Conservation (phyloP, 2,329 filamentous ascomycete species). For the Ilyonectria robusta region DNA sequence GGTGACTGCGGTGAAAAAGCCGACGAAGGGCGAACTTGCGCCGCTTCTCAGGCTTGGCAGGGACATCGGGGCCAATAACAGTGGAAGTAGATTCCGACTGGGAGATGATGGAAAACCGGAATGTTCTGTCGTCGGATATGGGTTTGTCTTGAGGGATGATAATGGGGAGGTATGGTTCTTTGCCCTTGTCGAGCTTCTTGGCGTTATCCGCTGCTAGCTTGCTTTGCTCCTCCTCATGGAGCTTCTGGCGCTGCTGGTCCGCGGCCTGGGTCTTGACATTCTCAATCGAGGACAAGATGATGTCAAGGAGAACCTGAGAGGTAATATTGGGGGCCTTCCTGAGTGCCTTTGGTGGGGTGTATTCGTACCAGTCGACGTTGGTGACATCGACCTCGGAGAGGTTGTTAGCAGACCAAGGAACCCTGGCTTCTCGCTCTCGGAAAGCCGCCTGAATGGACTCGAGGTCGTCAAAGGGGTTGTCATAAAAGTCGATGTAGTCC, state of each 20-base stretch:
- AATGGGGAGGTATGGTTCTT: slow-evolving; percentile 55
- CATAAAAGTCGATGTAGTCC: slow-evolving; percentile 49
- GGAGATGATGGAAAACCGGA: slow-evolving; percentile 13
- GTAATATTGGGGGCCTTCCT: slow-evolving; percentile 54
- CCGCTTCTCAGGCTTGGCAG: slow-evolving; percentile 42
- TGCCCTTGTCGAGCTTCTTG: slow-evolving; percentile 47
- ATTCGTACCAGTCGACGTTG: slow-evolving; percentile 61
- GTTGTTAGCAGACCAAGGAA: slow-evolving; percentile 43
- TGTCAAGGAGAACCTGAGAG: slow-evolving; percentile 57
- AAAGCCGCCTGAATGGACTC: slow-evolving; percentile 44
- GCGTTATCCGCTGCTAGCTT: slow-evolving; percentile 33
- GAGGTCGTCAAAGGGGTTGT: slow-evolving; percentile 48
- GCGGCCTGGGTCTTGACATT: slow-evolving; percentile 58
- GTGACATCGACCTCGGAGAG: slow-evolving; percentile 43
- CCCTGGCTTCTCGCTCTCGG: slow-evolving; percentile 34
- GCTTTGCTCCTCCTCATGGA: slow-evolving; percentile 48
- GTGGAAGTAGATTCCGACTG: slow-evolving; percentile 30
- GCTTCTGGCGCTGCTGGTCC: slow-evolving; percentile 48
- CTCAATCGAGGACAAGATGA: slow-evolving; percentile 62
- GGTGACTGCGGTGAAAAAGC: slow-evolving; percentile 55
- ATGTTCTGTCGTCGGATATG: slow-evolving; percentile 1
- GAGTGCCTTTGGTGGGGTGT: slow-evolving; percentile 62
- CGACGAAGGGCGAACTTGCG: slow-evolving; percentile 53
- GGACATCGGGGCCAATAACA: slow-evolving; percentile 19
- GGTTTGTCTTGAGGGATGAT: slow-evolving; percentile 45